Evolutionary conservation across 192 early-diverging fungal species (phyloP), one percentile per base, ranked within the genome.

Genomic region (Cladochytrium replicatum): DNA sequence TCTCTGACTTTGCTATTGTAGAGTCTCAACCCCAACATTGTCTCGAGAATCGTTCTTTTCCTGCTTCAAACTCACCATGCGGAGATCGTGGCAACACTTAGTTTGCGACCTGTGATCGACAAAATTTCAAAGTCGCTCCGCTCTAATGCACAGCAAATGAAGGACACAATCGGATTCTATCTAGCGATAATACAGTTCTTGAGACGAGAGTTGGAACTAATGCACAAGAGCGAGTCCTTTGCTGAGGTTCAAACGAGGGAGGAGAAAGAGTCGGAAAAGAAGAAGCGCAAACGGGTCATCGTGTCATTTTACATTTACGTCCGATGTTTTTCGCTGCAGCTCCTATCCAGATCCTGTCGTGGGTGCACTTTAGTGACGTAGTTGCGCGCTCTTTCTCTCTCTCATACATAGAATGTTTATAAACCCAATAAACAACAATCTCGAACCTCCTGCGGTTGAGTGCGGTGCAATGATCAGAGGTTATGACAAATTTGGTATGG

Each of bases 161-260:
- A 86, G 26, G 87, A 94, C 52, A 57, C 74, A 34, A 74, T 94
- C 49, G 94, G 94, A 32, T 94, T 83, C 60, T 95, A 95, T 49
- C 49, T 89, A 27, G 90, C 89, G 6, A 89, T 84, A 0, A 67
- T 98, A 15, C 63, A 69, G 46, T 82, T 80, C 46, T 70, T 93
- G 45, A 73, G 71, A 46, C 62, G 84, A 11, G 87, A 90, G 40
- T 88, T 78, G 74, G 82, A 89, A 47, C 75, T 71, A 38, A 76
- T 68, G 32, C 50, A 63, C 31, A 28, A 29, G 4, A 34, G 55
- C 17, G 34, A 37, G 17, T 37, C 17, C 17, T 37, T 37, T 37
- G 34, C 25, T 9, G 46, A 37, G 34, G 34, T 13, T 13, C 13
- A 37, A 37, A 37, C 17, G 13, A 37, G 17, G 34, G 17, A 37